Conservation (phyloP, 2,329 filamentous ascomycete species). For the Plectosphaerella sp. region DNA sequence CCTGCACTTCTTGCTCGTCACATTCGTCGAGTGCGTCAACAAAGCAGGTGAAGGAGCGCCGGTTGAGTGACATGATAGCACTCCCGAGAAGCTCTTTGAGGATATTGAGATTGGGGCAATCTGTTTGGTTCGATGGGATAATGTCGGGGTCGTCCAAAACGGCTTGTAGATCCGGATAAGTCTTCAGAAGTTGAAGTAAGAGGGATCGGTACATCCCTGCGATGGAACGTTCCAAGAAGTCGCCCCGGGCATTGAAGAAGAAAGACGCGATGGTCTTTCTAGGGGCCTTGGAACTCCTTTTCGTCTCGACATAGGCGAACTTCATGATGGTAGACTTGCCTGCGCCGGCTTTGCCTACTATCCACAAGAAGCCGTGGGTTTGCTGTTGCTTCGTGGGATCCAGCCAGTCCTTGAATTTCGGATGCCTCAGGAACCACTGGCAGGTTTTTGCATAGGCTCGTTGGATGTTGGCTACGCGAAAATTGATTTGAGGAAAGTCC, state of each 20-base stretch:
- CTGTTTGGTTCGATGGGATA: background rate
- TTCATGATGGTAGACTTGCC: constrained; percentile 46
- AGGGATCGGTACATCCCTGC: constrained; percentile 46
- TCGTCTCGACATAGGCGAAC: constrained; percentile 17
- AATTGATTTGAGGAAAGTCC: constrained; percentile 31
- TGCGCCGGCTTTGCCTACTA: constrained; percentile 38
- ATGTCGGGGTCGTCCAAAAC: constrained; percentile 19
- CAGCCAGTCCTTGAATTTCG: constrained; percentile 31
- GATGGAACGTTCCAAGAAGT: constrained; percentile 35
- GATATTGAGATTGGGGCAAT: background rate
- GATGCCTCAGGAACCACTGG: constrained; percentile 31
- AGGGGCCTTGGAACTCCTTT: background rate
- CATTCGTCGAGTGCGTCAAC: constrained; percentile 8
- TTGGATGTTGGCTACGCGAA: constrained; percentile 28
- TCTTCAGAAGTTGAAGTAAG: constrained; percentile 36
- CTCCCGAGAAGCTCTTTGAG: background rate
- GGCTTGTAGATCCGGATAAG: constrained; percentile 24
- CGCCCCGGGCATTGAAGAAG: constrained; percentile 44
- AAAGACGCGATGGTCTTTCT: constrained; percentile 21
- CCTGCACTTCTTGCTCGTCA: background rate
- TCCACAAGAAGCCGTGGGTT: constrained; percentile 39
- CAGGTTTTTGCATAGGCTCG: constrained; percentile 31
- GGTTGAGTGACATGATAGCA: background rate
- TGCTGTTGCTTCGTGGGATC: constrained; percentile 17
- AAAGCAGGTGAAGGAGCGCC: constrained; percentile 7